Evolutionary conservation across 1,284 basidiomycete species (phyloP), one percentile per base, ranked within the genome.

Genomic region (Ceratobasidium sp.): DNA sequence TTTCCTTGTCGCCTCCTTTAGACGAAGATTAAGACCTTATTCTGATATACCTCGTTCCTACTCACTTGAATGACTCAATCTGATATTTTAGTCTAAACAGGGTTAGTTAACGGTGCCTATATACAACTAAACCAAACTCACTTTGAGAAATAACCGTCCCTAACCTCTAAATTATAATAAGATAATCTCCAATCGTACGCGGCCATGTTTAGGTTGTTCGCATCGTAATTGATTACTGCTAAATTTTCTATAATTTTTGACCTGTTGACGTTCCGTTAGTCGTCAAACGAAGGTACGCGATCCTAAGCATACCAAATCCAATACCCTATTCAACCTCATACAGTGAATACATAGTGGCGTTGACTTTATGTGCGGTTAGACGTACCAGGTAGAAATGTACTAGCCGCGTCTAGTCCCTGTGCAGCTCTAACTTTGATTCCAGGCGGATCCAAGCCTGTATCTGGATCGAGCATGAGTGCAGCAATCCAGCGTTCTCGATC

Each of bases 171-270:
- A 86, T 99, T 99, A 85, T 91, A 93, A 84, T 91, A 96, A n/a
- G 94, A 94, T 74, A 98, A 83, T 54, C 96, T 89, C 95, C 95
- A 97, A 83, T 97, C 96, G 83, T 96, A 97, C 13, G 95, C 92
- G 0, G 95, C 95, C 61, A 97, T 89, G 80, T 93, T 89, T 79
- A 98, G 87, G 80, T 96, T 96, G 82, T 97, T 96, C 2, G 94
- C 94, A 82, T 97, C 96, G 82, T 98, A 98, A 81, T 93, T 93
- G 26, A 97, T 89, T 1, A 93, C 94, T 0, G 97, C 96, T 1
- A 99, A 88, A 82, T 98, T 98, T 84, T 98, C 93, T 13, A 99
- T 92, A 76, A 98, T 94, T 85, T 97, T 97, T 3, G 94, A 91
- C 93, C 93, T 94, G 54, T 59, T 33, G 13, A 38, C 15, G 33